A percentile compares a stretch with the other conserved stretches of the same genome.
These are phyloP conservation scores for Fagus sylvatica DNA, from an alignment of 306 rosid genomes.

Conservation along the genomic window DNA sequence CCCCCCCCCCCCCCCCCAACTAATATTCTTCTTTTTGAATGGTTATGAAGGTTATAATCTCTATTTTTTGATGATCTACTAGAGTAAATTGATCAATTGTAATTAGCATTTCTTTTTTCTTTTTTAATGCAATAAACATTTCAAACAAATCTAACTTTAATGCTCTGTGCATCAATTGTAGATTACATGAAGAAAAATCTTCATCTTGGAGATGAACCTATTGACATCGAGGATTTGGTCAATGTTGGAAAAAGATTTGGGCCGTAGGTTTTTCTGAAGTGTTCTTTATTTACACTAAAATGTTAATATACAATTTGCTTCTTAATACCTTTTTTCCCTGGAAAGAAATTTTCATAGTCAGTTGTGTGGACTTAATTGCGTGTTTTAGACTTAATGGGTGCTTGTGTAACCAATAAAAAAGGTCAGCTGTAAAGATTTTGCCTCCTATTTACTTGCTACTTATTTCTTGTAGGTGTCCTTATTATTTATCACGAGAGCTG, in stretches of 20 bases:
- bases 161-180: slow-evolving; percentile 41
- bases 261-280: slow-evolving; percentile 62
- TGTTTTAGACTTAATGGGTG: background rate
- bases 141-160: slow-evolving; percentile 26
- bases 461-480: slow-evolving; percentile 76
- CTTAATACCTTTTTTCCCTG: background rate
- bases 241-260: slow-evolving; percentile 74
- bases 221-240: slow-evolving; percentile 94
- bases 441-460: slow-evolving; percentile 21
- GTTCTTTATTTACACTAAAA: slow-evolving; percentile 18
- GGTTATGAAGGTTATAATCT: background rate
- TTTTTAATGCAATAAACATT: slow-evolving; percentile 20
- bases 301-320: slow-evolving; percentile 9
- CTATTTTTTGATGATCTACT: slow-evolving; percentile 8
- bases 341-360: background rate
- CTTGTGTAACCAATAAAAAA: background rate
- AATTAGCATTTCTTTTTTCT: slow-evolving; percentile 6
- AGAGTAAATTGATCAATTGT: slow-evolving; percentile 21
- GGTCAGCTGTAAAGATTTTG: slow-evolving; percentile 27
- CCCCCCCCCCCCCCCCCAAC: background rate
- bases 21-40: slow-evolving; percentile 3
- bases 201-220: slow-evolving; percentile 87
- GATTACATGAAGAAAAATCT: slow-evolving; percentile 71
- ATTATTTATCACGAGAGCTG: slow-evolving; percentile 82
- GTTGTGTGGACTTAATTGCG: background rate